These are phyloP conservation scores for Dianthus caryophyllus DNA, from an alignment of 148 eudicot species.

Conservation along the genomic window DNA sequence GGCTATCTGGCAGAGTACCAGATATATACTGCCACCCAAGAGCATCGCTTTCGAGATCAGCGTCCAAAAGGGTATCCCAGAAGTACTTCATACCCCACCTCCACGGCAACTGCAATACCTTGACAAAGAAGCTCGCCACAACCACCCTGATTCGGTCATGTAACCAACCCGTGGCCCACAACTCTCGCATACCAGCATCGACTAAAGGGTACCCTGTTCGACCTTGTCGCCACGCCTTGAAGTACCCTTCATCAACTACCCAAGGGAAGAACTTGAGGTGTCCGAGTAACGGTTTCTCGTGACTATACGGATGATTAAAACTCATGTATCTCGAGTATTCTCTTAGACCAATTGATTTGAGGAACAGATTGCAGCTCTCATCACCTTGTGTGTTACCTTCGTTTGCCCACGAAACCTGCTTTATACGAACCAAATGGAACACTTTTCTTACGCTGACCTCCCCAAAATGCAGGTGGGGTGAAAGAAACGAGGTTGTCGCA, in stretches of 20 bases:
- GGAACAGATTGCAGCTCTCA: slow-evolving; percentile 91
- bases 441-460: slow-evolving; percentile 89
- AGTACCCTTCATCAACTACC: slow-evolving; percentile 78
- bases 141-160: slow-evolving; percentile 94
- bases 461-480: slow-evolving; percentile 95
- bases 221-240: slow-evolving; percentile 98
- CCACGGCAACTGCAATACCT: slow-evolving; percentile 97
- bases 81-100: slow-evolving; percentile 99
- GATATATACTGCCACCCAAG: slow-evolving; percentile 99
- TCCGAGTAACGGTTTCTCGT: slow-evolving; percentile 82
- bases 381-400: slow-evolving; percentile 85
- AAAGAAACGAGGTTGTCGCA: slow-evolving; percentile 93
- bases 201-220: slow-evolving; percentile 98
- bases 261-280: slow-evolving; percentile 94
- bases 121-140: slow-evolving; percentile 95
- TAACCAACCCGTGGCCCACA: slow-evolving; percentile 99
- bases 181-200: slow-evolving; percentile 99
- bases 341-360: slow-evolving; percentile 88
- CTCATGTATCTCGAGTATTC: slow-evolving; percentile 96
- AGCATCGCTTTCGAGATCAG: slow-evolving; percentile 98
- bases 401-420: slow-evolving; percentile 87
- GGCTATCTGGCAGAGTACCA: slow-evolving; percentile 87
- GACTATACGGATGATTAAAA: slow-evolving; percentile 92
- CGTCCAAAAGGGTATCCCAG: slow-evolving; percentile 97
- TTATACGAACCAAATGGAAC: slow-evolving; percentile 78